A percentile compares a stretch with the other conserved stretches of the same genome.
Conservation (phyloP, 192 early-diverging fungal genomes). For the Entrophospora sp. region DNA sequence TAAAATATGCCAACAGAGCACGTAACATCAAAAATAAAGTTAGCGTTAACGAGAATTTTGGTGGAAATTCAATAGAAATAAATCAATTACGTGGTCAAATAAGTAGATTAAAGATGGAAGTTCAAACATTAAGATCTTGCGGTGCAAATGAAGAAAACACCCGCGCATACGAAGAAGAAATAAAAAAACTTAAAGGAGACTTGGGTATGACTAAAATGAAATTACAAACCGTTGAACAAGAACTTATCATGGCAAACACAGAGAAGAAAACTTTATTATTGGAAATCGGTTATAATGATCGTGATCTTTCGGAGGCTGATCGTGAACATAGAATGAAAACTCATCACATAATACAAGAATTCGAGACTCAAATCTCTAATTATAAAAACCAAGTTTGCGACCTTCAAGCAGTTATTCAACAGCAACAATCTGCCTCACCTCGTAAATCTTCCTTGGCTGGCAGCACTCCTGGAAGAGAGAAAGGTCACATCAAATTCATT, state of each 20-base stretch:
- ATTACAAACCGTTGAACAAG: constrained; percentile 28
- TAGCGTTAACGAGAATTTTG: constrained; percentile 45
- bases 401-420: constrained; percentile 29
- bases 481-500: constrained; percentile 6
- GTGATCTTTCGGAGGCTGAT: constrained; percentile 30
- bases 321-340: constrained; percentile 29
- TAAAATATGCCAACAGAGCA: constrained; percentile 93
- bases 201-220: constrained; percentile 39
- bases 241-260: constrained; percentile 33
- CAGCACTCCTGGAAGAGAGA: background rate
- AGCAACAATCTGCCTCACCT: constrained; percentile 11
- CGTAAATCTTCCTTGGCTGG: constrained; percentile 17
- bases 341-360: constrained; percentile 26
- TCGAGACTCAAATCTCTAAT: constrained; percentile 23
- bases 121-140: constrained; percentile 32
- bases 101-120: constrained; percentile 42
- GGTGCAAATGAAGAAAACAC: constrained; percentile 26
- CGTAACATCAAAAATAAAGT: constrained; percentile 91
- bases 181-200: constrained; percentile 31
- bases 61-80: constrained; percentile 40
- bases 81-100: constrained; percentile 46
- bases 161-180: constrained; percentile 33
- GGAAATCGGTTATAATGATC: constrained; percentile 33
- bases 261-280: constrained; percentile 47
- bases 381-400: constrained; percentile 29